phyloP scores from a whole-genome alignment of 345 rosid genomes.

The Murraya koenigii region DNA sequence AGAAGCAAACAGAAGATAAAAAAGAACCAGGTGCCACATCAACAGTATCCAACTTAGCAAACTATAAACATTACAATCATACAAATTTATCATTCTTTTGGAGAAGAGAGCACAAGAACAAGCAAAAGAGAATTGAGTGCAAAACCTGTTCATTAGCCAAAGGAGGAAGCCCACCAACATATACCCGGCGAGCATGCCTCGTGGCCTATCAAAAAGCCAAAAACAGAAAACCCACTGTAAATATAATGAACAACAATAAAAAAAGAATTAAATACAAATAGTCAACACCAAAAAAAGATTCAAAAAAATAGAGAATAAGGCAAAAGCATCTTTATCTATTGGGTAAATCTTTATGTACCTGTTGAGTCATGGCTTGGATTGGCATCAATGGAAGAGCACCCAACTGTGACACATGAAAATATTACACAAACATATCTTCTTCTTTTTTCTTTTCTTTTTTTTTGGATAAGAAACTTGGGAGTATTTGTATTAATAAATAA shows the following conservation, averaged over 20 bases:
- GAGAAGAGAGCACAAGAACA: neutral
- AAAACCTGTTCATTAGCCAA: slow-evolving; percentile 43
- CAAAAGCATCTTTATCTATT: neutral
- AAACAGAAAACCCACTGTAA: neutral
- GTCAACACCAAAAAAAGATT: neutral
- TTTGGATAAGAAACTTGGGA: too few relatives aligned
- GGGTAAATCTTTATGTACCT: slow-evolving; percentile 22
- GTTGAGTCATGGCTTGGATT: slow-evolving; percentile 51
- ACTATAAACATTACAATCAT: neutral
- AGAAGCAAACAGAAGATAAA: neutral
- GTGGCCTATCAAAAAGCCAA: slow-evolving; percentile 32
- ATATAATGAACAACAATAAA: neutral
- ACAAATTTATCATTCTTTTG: neutral
- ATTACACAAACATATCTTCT: neutral
- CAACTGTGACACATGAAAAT: slow-evolving; percentile 21
- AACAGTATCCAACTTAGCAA: neutral
- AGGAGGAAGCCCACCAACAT: slow-evolving; percentile 48
- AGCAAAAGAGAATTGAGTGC: slow-evolving; percentile 2
- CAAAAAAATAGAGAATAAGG: neutral
- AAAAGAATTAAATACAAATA: neutral
- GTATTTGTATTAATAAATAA: too few relatives aligned
- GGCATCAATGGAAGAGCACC: slow-evolving; percentile 43
- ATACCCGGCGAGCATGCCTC: slow-evolving; percentile 44
- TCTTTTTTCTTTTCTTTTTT: too few relatives aligned
- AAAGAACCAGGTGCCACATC: neutral